phyloP scores from a whole-genome alignment of 2,329 filamentous ascomycete genomes.

The Fusarium sp. region DNA sequence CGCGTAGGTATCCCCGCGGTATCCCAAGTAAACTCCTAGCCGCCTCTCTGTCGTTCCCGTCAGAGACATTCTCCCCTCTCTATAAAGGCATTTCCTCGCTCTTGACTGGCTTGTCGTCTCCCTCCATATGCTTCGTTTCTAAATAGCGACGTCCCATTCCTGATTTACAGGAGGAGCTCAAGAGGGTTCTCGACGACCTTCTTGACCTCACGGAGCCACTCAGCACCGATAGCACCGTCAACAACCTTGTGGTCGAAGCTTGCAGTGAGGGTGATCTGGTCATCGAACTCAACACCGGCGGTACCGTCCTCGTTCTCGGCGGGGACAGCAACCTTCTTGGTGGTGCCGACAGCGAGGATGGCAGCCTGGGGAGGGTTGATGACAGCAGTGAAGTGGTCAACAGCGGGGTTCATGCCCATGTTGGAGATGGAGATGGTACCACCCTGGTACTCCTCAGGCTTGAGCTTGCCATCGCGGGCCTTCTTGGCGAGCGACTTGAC shows the following conservation, averaged over 20 bases:
- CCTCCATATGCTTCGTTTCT: constrained; percentile 7
- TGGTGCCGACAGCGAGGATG: constrained; percentile 94
- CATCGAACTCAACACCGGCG: constrained; percentile 84
- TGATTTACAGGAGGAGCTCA: constrained; percentile 83
- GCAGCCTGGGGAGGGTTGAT: constrained; percentile 98
- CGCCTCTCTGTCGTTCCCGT: constrained; percentile 18
- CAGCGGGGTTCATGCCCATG: constrained; percentile 99
- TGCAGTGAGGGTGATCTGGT: constrained; percentile 93
- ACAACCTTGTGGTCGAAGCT: constrained; percentile 99
- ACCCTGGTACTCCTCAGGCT: constrained; percentile 99
- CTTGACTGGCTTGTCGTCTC: constrained; percentile 9
- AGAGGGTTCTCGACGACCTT: constrained; percentile 97
- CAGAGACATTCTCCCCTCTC: constrained; percentile 36
- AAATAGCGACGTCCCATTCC: constrained; percentile 2
- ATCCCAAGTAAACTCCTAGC: constrained; percentile 28
- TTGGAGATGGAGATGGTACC: constrained; percentile 99
- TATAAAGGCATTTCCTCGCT: constrained; percentile 41
- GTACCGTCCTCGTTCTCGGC: constrained; percentile 86
- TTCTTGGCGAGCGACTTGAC: constrained; percentile 98
- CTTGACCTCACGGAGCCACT: constrained; percentile 98
- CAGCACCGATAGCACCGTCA: constrained; percentile 93
- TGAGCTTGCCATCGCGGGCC: constrained; percentile 96
- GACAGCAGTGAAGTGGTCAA: constrained; percentile 97
- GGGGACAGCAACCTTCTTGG: constrained; percentile 93
- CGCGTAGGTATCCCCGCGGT: constrained; percentile 15